phyloP scores from a whole-genome alignment of 1,139 yeast species.

The Candida gigantensis region DNA sequence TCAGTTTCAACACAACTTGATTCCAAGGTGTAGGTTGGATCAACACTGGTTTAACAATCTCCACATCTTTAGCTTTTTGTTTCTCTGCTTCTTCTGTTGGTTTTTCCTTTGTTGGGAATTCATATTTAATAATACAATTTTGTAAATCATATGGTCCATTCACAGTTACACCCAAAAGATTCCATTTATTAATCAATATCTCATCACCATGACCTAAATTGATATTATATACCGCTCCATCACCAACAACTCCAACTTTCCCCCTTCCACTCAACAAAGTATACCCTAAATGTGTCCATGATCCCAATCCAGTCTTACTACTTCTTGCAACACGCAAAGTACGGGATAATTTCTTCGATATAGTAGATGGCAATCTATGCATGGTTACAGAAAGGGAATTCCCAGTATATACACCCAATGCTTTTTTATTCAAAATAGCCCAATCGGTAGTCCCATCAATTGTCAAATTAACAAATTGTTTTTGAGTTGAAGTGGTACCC shows the following conservation, averaged over 20 bases:
- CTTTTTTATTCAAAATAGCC: slow-evolving; percentile 52
- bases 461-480: slow-evolving; percentile 42
- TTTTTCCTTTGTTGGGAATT: too few species aligned
- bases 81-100: too few species aligned
- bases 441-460: slow-evolving; percentile 64
- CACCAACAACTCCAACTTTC: slow-evolving; percentile 54
- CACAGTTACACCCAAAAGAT: slow-evolving; percentile 53
- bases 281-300: slow-evolving; percentile 41
- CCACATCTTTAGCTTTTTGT: background rate
- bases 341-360: slow-evolving; percentile 37
- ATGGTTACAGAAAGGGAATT: slow-evolving; percentile 43
- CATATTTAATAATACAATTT: slow-evolving; percentile 34
- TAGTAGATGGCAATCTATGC: slow-evolving; percentile 38
- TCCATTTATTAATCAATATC: slow-evolving; percentile 46
- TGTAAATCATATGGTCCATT: slow-evolving; percentile 50
- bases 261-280: slow-evolving; percentile 60
- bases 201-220: slow-evolving; percentile 49
- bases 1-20: slow-evolving; percentile 3
- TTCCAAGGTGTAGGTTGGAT: slow-evolving; percentile 7
- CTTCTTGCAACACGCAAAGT: slow-evolving; percentile 20
- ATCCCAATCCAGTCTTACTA: slow-evolving; percentile 33
- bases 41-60: slow-evolving; percentile 7
- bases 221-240: slow-evolving; percentile 55
- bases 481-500: slow-evolving; percentile 24
- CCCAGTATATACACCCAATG: slow-evolving; percentile 56